Percentiles rank a stretch among this genome's conserved stretches.
These are phyloP conservation scores for Fusarium sp. DNA, from an alignment of 2,329 filamentous ascomycete genomes.

Conservation along the genomic window DNA sequence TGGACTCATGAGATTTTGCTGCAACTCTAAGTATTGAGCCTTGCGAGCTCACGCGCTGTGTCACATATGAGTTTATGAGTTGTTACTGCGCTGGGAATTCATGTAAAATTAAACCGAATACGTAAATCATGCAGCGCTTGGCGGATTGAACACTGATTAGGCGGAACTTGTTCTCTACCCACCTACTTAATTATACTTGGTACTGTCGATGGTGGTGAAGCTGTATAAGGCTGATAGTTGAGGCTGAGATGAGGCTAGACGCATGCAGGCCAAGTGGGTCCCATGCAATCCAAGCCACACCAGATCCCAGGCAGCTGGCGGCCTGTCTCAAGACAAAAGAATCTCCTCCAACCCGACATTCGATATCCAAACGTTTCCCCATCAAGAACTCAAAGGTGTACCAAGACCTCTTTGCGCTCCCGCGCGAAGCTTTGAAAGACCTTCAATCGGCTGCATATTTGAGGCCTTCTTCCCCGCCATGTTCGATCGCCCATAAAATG, in stretches of 20 bases:
- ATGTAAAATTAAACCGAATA: not conserved
- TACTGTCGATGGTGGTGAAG: not conserved
- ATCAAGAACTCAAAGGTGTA: not conserved
- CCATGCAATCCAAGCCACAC: slow-evolving; percentile 1
- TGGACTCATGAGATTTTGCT: slow-evolving; percentile 12
- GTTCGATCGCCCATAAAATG: slow-evolving; percentile 28
- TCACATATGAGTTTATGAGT: slow-evolving; percentile 18
- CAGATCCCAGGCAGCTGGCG: not conserved
- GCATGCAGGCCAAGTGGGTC: not conserved
- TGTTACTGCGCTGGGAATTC: slow-evolving; percentile 3
- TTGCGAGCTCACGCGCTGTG: slow-evolving; percentile 3
- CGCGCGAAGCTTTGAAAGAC: not conserved
- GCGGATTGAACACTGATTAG: not conserved
- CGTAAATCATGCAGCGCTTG: not conserved
- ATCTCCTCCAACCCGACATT: not conserved
- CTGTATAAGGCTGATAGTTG: not conserved
- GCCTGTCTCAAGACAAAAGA: slow-evolving; percentile 4
- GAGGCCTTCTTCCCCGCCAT: slow-evolving; percentile 17
- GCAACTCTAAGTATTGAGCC: slow-evolving; percentile 1
- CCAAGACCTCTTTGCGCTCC: not conserved
- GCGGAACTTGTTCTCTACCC: not conserved
- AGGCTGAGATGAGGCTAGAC: slow-evolving; percentile 4
- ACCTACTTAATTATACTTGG: not conserved
- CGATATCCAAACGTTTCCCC: not conserved
- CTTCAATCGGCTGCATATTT: not conserved